Evolutionary conservation across 768 basidiomycete genomes (phyloP).

Genomic region (Suillus occidentalis): DNA sequence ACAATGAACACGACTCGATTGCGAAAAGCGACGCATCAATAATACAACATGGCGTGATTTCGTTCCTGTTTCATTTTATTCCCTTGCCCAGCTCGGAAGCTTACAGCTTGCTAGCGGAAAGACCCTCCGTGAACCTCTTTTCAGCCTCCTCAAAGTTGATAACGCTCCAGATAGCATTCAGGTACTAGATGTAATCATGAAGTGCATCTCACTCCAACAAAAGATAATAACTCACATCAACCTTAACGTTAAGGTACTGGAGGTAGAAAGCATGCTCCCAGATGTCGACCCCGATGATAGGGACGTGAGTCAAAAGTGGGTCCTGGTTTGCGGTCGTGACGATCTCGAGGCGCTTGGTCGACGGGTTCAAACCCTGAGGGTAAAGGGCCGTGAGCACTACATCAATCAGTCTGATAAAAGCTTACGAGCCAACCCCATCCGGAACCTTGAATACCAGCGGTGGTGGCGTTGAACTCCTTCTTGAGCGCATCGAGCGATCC

Average conservation of each 20-base stretch:
- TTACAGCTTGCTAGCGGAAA: conserved; percentile 38
- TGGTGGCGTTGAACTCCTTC: conserved; percentile 82
- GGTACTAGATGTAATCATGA: conserved; percentile 41
- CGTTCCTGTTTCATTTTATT: conserved; percentile 2
- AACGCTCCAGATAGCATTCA: conserved; percentile 74
- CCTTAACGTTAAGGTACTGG: conserved; percentile 95
- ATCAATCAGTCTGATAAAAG: conserved; percentile 18
- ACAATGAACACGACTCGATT: not conserved
- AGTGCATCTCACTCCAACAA: conserved; percentile 2
- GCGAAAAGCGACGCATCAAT: not conserved
- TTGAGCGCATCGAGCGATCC: conserved; percentile 72
- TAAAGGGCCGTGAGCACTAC: conserved; percentile 3
- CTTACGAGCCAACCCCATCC: conserved; percentile 97
- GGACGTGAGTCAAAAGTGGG: conserved; percentile 72
- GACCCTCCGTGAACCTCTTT: conserved; percentile 54
- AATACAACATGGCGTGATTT: conserved; percentile 2
- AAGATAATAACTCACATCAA: conserved; percentile 60
- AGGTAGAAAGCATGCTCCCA: conserved; percentile 98
- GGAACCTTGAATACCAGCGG: conserved; percentile 86
- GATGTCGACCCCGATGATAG: conserved; percentile 90
- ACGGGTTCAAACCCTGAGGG: conserved; percentile 65
- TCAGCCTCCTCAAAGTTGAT: conserved; percentile 78
- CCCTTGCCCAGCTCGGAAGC: not conserved
- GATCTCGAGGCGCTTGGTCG: conserved; percentile 75
- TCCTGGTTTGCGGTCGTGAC: conserved; percentile 96